Conservation (phyloP, 441 rosid genomes). For the Gossypium lobatum region DNA sequence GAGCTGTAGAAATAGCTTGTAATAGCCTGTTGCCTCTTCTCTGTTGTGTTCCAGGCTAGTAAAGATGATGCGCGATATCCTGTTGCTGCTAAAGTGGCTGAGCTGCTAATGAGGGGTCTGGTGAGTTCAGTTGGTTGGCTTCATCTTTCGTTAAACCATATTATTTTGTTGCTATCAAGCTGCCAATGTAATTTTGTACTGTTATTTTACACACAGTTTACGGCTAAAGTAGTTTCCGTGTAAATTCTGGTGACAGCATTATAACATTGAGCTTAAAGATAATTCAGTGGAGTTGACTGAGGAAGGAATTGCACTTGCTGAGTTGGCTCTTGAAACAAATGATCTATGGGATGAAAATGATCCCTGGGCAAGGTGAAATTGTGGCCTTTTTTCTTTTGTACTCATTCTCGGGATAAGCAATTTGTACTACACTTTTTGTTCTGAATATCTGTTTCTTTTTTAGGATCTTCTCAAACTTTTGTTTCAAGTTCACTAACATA, state of each 20-base stretch:
- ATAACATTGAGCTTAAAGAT: conserved; percentile 80
- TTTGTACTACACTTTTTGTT: not conserved
- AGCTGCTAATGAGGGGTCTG: conserved; percentile 63
- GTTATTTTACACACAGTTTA: conserved; percentile 11
- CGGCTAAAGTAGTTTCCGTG: conserved; percentile 1
- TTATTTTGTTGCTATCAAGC: conserved; percentile 7
- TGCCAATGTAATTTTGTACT: conserved; percentile 11
- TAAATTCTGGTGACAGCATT: conserved; percentile 54
- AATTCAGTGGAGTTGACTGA: conserved; percentile 97
- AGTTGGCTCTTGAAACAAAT: conserved; percentile 91
- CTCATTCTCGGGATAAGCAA: conserved; percentile 7
- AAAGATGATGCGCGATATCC: conserved; percentile 95
- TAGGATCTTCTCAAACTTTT: not conserved
- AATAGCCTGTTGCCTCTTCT: not conserved
- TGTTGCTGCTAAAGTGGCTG: conserved; percentile 96
- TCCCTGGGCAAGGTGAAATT: conserved; percentile 89
- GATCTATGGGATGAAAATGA: conserved; percentile 97
- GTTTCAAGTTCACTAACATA: not conserved
- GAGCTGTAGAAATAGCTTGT: conserved; percentile 12
- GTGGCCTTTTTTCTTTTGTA: conserved; percentile 10
- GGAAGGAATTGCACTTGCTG: conserved; percentile 88
- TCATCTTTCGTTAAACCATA: conserved; percentile 9
- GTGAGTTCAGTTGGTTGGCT: conserved; percentile 44
- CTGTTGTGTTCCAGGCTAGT: conserved; percentile 51
- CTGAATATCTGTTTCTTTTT: not conserved